Conservation (phyloP, 75 land plant species). For the Ceratopteris richardii region DNA sequence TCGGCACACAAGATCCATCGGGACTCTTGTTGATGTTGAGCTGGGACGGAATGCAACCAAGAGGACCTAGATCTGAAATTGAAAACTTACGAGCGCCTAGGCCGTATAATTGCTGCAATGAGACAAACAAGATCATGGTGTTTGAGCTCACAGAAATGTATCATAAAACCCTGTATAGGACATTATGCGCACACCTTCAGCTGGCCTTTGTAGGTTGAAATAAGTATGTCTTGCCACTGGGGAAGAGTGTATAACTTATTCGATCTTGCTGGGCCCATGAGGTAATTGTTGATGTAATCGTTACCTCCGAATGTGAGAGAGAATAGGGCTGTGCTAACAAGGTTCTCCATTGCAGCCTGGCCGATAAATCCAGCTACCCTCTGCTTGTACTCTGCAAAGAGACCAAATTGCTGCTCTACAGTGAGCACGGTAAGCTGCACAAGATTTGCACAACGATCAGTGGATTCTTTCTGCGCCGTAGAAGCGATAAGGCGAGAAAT, state of each 20-base stretch:
- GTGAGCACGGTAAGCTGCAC: conserved; percentile 12
- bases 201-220: conserved; percentile 6
- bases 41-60: conserved; percentile 81
- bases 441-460: not conserved
- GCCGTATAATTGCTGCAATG: conserved; percentile 57
- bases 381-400: conserved; percentile 16
- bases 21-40: conserved; percentile 34
- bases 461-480: not conserved
- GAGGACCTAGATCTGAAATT: conserved; percentile 50
- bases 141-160: too few species aligned
- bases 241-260: conserved; percentile 12
- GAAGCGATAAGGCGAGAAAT: too few species aligned
- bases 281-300: conserved; percentile 68
- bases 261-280: conserved; percentile 23
- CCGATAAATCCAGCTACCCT: conserved; percentile 11
- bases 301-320: conserved; percentile 46
- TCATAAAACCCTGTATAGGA: too few species aligned
- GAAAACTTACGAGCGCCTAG: conserved; percentile 74
- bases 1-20: conserved; percentile 38
- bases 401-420: conserved; percentile 15
- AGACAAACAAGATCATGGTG: not conserved
- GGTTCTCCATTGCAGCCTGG: conserved; percentile 8
- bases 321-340: conserved; percentile 19
- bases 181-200: conserved; percentile 19
- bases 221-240: conserved; percentile 8